Evolutionary conservation across 2,329 filamentous ascomycete species (phyloP).

Genomic region (Alternaria sp.): DNA sequence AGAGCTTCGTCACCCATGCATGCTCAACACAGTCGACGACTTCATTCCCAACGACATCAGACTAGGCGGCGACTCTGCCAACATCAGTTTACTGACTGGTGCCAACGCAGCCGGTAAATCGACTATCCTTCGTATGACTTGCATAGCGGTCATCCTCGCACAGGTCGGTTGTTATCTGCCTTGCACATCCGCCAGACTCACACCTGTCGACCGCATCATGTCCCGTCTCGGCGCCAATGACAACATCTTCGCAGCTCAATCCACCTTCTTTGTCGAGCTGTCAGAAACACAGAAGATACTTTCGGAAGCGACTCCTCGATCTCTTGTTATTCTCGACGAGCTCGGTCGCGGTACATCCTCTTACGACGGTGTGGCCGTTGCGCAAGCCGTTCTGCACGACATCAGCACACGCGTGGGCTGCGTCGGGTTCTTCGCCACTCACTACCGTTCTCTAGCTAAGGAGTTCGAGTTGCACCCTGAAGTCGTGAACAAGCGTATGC

Average conservation of each 20-base stretch:
- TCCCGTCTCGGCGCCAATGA: conserved; percentile 96
- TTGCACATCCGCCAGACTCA: conserved; percentile 79
- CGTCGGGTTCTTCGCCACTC: conserved; percentile 94
- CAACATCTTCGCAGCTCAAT: conserved; percentile 98
- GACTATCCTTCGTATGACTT: conserved; percentile 95
- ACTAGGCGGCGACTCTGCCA: conserved; percentile 79
- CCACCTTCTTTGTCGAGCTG: conserved; percentile 96
- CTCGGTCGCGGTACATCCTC: conserved; percentile 92
- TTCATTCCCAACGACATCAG: conserved; percentile 96
- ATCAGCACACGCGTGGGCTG: conserved; percentile 92
- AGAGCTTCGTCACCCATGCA: conserved; percentile 93
- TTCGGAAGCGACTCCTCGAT: conserved; percentile 89
- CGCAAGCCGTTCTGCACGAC: conserved; percentile 96
- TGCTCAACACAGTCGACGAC: conserved; percentile 84
- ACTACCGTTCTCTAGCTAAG: conserved; percentile 91
- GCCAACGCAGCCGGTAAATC: conserved; percentile 98
- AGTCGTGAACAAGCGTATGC: conserved; percentile 86
- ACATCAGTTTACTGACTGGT: conserved; percentile 90
- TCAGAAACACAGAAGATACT: conserved; percentile 98
- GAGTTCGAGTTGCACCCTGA: conserved; percentile 92
- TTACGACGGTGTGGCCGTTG: conserved; percentile 95
- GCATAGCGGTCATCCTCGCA: conserved; percentile 94
- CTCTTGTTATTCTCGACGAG: conserved; percentile 95
- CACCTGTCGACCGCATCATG: conserved; percentile 97
- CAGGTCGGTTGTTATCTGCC: conserved; percentile 95